Base-by-base conservation (phyloP, 2,329 filamentous ascomycete species). In the Colletotrichum sp. region DNA sequence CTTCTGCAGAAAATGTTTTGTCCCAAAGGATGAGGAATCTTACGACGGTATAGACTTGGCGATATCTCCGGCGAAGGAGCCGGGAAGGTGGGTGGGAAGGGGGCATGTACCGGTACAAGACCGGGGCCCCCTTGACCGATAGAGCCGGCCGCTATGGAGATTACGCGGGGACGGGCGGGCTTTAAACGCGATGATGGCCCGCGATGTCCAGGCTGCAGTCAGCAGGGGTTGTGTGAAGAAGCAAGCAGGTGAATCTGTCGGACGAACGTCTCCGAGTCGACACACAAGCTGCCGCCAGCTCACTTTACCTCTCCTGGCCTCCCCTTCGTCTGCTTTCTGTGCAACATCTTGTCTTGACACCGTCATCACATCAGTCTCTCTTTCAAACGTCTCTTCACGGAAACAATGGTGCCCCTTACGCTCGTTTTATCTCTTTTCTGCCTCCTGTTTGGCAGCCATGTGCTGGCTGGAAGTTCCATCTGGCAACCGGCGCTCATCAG, bases 31-130 rank as follows among this genome's bases (percentile, higher is more conserved):
- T 8, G 44, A 52, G n/a, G 10, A 52, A 52, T 1, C 44, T 52
- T 52, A 52, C 44, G 78, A 52, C 44, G n/a, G 44, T 52, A 52
- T 52, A 52, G 44, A 52, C n/a, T 52, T 52, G 44, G 44, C n/a
- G 44, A 52, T 21, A 52, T 21, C 44, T 52, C 44, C 44, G 44
- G 44, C n/a, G 44, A 52, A 52, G 44, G 44, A 52, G 44, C 44
- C 44, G 44, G 44, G 12, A 52, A 52, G 44, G 44, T 52, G 44
- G 44, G 44, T n/a, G 44, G n/a, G 68, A 78, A 78, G 65, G 49
- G 26, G 78, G 77, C 57, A 76, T 49, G 28, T 79, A 74, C 76
- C 79, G 79, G 72, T 79, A 66, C 69, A 67, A 67, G 30, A 55
- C 72, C 66, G 30, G 28, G 21, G 44, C 15, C 21, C 32, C 21